Evolutionary conservation across 768 basidiomycete genomes (phyloP), one percentile per base, ranked within the genome.

Genomic region (Lepiota brunneoincarnata): DNA sequence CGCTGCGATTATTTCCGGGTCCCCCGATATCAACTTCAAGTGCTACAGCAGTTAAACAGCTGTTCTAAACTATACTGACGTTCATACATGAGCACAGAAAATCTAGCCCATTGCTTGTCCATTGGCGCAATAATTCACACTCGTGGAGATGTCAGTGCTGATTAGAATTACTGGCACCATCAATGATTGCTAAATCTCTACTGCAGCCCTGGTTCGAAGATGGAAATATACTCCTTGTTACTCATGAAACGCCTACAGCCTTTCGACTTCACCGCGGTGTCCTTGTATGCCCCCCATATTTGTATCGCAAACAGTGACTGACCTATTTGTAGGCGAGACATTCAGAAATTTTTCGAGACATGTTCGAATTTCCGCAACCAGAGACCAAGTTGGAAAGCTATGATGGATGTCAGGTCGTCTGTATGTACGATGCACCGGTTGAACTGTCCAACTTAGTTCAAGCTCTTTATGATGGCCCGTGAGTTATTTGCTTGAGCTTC

Each of bases 381-480:
- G 48, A 46, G 20, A 53, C 63, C 6, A 63, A 68, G 2, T 47
- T 62, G 23, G 75, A 79, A 41, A 66, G 54, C 4, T 55, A 72
- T 41, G 78, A 81, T 44, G 74, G 73, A 21, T 82, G 79, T 58
- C 79, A 74, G 54, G 70, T 82, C 24, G 73, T 84, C 23, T 65
- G 63, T 17, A 79, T 84, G 78, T 73, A 80, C 62, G 83, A 84
- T 59, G 57, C 67, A 12, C 75, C 81, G 2, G 49, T 61, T 11
- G 82, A 82, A 58, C 64, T 84, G 4, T 74, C 77, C 35, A 72
- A 70, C 58, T 69, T 83, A 15, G 73, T 84, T 48, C 74, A 71
- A 49, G 80, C 80, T 6, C 62, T 83, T 21, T 84, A 84, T 59
- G 82, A 84, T 63, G 79, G 79, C 58, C 69, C 71, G 80, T 83